phyloP scores from a whole-genome alignment of 2,329 filamentous ascomycete genomes.

The Penicillium sp. region DNA sequence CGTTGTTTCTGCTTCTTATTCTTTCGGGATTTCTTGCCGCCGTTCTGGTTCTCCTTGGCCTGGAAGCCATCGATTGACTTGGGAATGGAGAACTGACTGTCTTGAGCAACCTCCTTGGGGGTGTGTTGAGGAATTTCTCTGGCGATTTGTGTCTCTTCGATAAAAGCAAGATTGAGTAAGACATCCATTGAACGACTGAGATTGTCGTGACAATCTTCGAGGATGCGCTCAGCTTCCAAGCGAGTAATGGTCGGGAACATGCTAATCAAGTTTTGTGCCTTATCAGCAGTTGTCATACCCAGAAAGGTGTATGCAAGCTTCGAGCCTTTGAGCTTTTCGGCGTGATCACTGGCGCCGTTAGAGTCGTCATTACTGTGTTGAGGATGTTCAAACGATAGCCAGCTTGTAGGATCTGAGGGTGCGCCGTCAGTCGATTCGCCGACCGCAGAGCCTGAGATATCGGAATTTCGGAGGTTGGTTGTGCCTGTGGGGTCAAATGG shows the following conservation, averaged over 20 bases:
- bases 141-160: slow-evolving; percentile 64
- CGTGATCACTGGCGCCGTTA: slow-evolving; percentile 17
- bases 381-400: slow-evolving; percentile 8
- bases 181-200: slow-evolving; percentile 72
- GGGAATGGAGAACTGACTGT: slow-evolving; percentile 43
- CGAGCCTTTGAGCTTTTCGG: slow-evolving; percentile 12
- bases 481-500: slow-evolving; percentile 78
- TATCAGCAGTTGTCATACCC: slow-evolving; percentile 52
- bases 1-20: slow-evolving; percentile 31
- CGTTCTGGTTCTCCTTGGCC: slow-evolving; percentile 50
- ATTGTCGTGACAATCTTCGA: slow-evolving; percentile 67
- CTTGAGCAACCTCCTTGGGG: slow-evolving; percentile 10
- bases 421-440: not conserved
- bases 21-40: slow-evolving; percentile 44
- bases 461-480: slow-evolving; percentile 44
- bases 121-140: slow-evolving; percentile 29
- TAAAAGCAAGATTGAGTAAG: slow-evolving; percentile 73
- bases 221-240: slow-evolving; percentile 63
- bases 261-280: slow-evolving; percentile 60
- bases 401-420: not conserved
- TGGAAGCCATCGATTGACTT: slow-evolving; percentile 85
- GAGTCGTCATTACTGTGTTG: slow-evolving; percentile 21
- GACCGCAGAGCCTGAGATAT: slow-evolving; percentile 26
- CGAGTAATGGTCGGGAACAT: slow-evolving; percentile 70
- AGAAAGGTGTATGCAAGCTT: slow-evolving; percentile 27